Conservation (phyloP, 257 asterid species). For the Nicotiana sylvestris region DNA sequence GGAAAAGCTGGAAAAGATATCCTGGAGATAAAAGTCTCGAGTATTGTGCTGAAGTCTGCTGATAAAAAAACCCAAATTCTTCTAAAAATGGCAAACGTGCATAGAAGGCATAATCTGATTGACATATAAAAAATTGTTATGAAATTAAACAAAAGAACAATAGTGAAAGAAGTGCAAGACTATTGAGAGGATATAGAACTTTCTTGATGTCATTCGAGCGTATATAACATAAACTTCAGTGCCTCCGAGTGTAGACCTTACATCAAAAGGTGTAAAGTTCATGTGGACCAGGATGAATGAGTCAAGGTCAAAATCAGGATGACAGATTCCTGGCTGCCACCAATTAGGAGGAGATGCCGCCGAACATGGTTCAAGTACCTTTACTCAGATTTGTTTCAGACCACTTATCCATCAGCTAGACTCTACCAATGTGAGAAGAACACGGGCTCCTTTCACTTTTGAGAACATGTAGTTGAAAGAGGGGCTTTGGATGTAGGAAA, state of each 20-base stretch:
- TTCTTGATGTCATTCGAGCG: neutral
- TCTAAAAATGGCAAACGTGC: neutral
- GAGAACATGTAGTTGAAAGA: neutral
- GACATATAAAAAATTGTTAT: neutral
- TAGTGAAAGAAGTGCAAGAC: neutral
- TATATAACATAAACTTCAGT: neutral
- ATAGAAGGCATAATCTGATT: neutral
- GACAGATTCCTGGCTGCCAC: neutral
- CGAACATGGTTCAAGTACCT: neutral
- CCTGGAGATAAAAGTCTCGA: neutral
- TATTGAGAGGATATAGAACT: too few species aligned
- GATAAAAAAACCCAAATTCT: neutral
- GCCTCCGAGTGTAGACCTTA: neutral
- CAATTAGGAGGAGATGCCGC: neutral
- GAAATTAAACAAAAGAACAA: neutral
- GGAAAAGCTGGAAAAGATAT: neutral
- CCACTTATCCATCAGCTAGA: neutral
- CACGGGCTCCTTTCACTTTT: neutral
- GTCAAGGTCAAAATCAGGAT: neutral
- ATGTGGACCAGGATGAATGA: neutral
- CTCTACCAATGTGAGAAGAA: neutral
- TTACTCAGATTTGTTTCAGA: neutral
- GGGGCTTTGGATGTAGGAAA: neutral
- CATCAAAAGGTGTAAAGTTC: neutral
- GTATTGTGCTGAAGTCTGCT: too few species aligned